phyloP scores from a whole-genome alignment of 2,329 filamentous ascomycete species.

The Pleomassaria siparia region DNA sequence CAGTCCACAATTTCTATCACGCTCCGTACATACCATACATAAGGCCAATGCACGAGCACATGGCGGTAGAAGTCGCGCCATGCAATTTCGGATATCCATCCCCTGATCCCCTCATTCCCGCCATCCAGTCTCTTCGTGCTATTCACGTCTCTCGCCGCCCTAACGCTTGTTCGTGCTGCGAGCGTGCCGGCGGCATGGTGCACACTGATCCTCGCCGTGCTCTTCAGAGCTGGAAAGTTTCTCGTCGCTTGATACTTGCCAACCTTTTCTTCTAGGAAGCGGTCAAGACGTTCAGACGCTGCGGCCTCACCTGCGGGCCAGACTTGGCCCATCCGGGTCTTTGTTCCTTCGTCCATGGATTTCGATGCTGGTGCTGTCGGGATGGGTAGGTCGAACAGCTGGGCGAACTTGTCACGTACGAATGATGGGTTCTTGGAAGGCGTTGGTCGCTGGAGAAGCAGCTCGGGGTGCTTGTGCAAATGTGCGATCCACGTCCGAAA shows the following conservation, averaged over 20 bases:
- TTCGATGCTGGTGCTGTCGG: constrained; percentile 63
- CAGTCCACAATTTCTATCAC: not conserved
- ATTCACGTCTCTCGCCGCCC: constrained; percentile 55
- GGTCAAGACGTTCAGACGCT: constrained; percentile 43
- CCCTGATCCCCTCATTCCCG: constrained; percentile 44
- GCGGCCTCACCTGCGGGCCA: constrained; percentile 51
- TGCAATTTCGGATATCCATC: constrained; percentile 56
- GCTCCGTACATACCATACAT: constrained; percentile 62
- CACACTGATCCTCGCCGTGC: constrained; percentile 44
- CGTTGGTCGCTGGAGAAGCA: constrained; percentile 63
- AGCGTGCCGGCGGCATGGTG: constrained; percentile 51
- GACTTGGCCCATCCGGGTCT: constrained; percentile 42
- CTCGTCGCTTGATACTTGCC: constrained; percentile 44
- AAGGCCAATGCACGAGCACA: constrained; percentile 82
- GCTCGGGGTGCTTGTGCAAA: constrained; percentile 67
- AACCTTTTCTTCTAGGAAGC: constrained; percentile 51
- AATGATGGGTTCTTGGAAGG: constrained; percentile 58
- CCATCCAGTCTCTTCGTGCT: constrained; percentile 56
- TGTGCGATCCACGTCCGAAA: constrained; percentile 74
- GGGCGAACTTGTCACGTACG: constrained; percentile 52
- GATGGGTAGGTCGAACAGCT: constrained; percentile 34
- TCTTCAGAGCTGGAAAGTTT: constrained; percentile 46
- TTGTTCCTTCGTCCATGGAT: constrained; percentile 47
- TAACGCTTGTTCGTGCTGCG: constrained; percentile 47
- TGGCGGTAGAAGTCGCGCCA: constrained; percentile 57